Evolutionary conservation across 371 early-diverging fungal species (phyloP), one percentile per base, ranked within the genome.

Genomic region (Homolaphlyctis polyrhiza): DNA sequence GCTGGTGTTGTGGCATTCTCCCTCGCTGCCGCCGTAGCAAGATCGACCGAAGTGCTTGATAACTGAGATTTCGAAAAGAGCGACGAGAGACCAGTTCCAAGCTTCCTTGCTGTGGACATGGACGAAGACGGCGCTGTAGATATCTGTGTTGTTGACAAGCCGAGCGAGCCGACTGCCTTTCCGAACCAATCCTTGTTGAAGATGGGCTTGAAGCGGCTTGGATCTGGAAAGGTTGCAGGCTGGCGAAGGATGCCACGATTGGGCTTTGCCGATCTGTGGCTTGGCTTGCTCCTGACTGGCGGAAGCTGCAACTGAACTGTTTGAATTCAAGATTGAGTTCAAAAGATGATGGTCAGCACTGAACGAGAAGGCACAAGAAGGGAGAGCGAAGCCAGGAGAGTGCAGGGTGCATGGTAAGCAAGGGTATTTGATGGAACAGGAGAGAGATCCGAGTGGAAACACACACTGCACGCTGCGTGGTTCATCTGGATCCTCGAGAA

Each of bases 381-480:
- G n/a, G n/a, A n/a, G n/a, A n/a, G n/a, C n/a, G n/a, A n/a, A n/a
- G n/a, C n/a, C n/a, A n/a, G n/a, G n/a, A n/a, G n/a, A n/a, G n/a
- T n/a, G n/a, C n/a, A n/a, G n/a, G n/a, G n/a, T n/a, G n/a, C n/a
- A n/a, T n/a, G n/a, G n/a, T n/a, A n/a, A n/a, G n/a, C n/a, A n/a
- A n/a, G n/a, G n/a, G n/a, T n/a, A n/a, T n/a, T n/a, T n/a, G n/a
- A n/a, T n/a, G n/a, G n/a, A n/a, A n/a, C n/a, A n/a, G n/a, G n/a
- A n/a, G n/a, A n/a, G n/a, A n/a, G n/a, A n/a, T n/a, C n/a, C n/a
- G 13, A 27, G 27, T 51, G 3, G 8, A 18, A 55, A 33, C 35
- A 30, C 35, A 55, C 55, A 55, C n/a, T 27, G 55, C 30, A 55
- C 55, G 35, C 55, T 55, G 13, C 55, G 55, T 3, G 55, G 55